A percentile compares a stretch with the other conserved stretches of the same genome.
phyloP scores from a whole-genome alignment of 805 yeast genomes.

The Metschnikowia rubicola region DNA sequence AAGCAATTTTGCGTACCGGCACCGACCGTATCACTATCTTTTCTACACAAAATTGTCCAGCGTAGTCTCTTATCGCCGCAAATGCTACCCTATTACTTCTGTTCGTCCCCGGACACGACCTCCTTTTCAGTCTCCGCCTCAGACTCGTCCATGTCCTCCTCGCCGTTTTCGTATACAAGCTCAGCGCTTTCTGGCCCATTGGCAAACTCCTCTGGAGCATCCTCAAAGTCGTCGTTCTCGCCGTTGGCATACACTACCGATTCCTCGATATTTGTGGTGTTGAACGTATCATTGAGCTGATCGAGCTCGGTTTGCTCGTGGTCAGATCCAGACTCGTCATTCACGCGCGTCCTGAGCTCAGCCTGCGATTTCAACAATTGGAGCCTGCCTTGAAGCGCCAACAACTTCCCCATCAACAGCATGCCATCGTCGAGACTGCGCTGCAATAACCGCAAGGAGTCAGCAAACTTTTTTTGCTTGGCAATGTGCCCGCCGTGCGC shows the following conservation, averaged over 20 bases:
- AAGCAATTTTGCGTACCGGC: too few species aligned
- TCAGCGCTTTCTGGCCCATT: neutral
- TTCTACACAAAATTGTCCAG: too few species aligned
- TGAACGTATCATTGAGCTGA: slow-evolving; percentile 16
- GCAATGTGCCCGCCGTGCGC: slow-evolving; percentile 64
- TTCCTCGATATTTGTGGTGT: slow-evolving; percentile 27
- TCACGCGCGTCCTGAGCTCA: slow-evolving; percentile 47
- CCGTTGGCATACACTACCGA: slow-evolving; percentile 38
- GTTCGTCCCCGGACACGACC: slow-evolving; percentile 29
- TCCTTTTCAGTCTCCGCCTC: slow-evolving; percentile 37
- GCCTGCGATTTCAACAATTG: slow-evolving; percentile 76
- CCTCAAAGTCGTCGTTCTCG: slow-evolving; percentile 33
- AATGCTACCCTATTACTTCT: neutral
- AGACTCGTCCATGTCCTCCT: slow-evolving; percentile 8
- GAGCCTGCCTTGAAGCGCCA: slow-evolving; percentile 83
- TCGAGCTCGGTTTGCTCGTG: slow-evolving; percentile 17
- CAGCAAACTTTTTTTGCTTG: slow-evolving; percentile 49
- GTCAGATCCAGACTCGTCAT: slow-evolving; percentile 15
- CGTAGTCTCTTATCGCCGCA: too few species aligned
- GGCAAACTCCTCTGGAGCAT: slow-evolving; percentile 2
- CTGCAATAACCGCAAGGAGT: slow-evolving; percentile 55
- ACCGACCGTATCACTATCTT: too few species aligned
- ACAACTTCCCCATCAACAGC: slow-evolving; percentile 59
- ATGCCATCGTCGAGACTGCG: slow-evolving; percentile 52
- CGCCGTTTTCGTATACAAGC: slow-evolving; percentile 12